These are phyloP conservation scores for Crepidotus variabilis DNA, from an alignment of 768 basidiomycete species.

Conservation along the genomic window DNA sequence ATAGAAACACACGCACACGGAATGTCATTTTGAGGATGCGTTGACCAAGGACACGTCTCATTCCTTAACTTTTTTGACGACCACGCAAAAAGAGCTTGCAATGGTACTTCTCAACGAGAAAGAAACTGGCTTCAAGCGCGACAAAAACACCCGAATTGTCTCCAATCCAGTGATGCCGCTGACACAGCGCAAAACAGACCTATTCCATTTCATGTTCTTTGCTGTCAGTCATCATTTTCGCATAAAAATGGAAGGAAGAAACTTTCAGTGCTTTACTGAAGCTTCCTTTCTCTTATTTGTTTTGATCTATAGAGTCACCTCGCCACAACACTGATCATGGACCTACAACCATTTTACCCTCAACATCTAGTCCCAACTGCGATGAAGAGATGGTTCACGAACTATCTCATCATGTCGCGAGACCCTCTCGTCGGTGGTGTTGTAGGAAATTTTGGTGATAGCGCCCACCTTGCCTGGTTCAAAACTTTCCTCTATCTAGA, in stretches of 20 bases:
- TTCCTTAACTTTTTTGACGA: background rate
- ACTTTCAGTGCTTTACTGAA: too few species aligned
- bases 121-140: background rate
- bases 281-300: too few species aligned
- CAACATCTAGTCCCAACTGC: constrained; percentile 42
- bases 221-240: constrained; percentile 34
- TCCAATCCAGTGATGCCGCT: constrained; percentile 28
- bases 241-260: too few species aligned
- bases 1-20: too few species aligned
- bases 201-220: constrained; percentile 72
- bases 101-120: constrained; percentile 6
- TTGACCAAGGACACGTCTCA: background rate
- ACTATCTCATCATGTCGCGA: constrained; percentile 54
- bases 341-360: constrained; percentile 68
- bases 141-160: background rate
- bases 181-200: constrained; percentile 55
- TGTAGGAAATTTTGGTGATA: constrained; percentile 36
- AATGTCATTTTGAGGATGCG: too few species aligned
- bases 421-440: constrained; percentile 65
- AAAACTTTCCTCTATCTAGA: constrained; percentile 62
- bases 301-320: constrained; percentile 47
- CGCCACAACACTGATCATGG: constrained; percentile 63
- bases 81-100: background rate
- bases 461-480: constrained; percentile 52
- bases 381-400: constrained; percentile 38